Evolutionary conservation across 2,329 filamentous ascomycete genomes (phyloP), one percentile per base, ranked within the genome.

Genomic region (Microcera coccophila): DNA sequence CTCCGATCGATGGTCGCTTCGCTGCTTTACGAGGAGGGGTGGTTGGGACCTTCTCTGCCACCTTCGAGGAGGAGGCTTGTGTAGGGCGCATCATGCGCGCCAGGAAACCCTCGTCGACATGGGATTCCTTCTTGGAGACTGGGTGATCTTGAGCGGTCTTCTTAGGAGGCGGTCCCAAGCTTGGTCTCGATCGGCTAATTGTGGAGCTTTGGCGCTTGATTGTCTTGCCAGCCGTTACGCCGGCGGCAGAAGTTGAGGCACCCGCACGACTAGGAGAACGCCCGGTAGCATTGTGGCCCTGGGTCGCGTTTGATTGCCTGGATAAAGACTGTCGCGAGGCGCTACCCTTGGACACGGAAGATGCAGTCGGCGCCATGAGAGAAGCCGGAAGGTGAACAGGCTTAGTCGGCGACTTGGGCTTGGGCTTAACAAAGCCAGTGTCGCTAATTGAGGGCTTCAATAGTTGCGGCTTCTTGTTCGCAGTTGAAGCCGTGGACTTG

Each of bases 81-180:
- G 86, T 90, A 2, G 86, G 86, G 31, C 85, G 74, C 80, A 84
- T 90, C 85, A 90, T 89, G 39, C 86, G 79, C n/a, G 84, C 85
- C 19, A 90, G 68, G 65, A 90, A 90, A 12, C 80, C 67, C 51
- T 87, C 82, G 50, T 87, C 83, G 2, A 85, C 72, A 15, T 76
- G 75, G 36, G 71, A 72, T 19, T 76, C 70, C 47, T 73, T 71
- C 53, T 74, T 75, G 5, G 75, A 67, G 9, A 71, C 60, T 12
- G 45, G 16, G 1, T 41, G 42, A 14, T 52, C 42, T 3, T 50
- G 18, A 3, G 46, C 31, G 7, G 44, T 29, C 50, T 77, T 81
- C 63, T 79, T 83, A 3, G 79, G 76, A 7, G 79, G 78, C 3
- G 71, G 76, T 2, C 78, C 79, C 15, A 82, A 51, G 53, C 78